Evolutionary conservation across 1,139 yeast species (phyloP).

Genomic region (Suhomyces guaymorum): DNA sequence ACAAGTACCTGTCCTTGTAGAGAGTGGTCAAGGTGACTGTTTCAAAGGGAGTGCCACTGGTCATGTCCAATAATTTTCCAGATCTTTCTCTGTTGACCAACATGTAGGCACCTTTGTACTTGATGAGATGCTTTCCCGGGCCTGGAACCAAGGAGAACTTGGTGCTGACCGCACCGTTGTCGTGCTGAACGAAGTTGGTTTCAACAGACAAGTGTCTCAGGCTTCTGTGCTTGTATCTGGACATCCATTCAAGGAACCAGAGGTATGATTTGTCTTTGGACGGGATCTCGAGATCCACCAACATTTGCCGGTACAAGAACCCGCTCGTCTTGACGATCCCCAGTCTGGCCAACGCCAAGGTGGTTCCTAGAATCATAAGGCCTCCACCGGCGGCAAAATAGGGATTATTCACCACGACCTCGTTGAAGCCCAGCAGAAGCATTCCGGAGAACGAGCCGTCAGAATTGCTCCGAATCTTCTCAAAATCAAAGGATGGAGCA

Average conservation of each 20-base stretch:
- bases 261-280: slow-evolving; percentile 89
- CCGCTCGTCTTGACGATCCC: slow-evolving; percentile 65
- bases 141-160: slow-evolving; percentile 95
- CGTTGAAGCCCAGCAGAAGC: slow-evolving; percentile 45
- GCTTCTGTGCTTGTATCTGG: slow-evolving; percentile 68
- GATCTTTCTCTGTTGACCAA: slow-evolving; percentile 87
- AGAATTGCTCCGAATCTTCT: slow-evolving; percentile 36
- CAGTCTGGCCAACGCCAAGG: slow-evolving; percentile 74
- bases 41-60: slow-evolving; percentile 92
- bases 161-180: slow-evolving; percentile 87
- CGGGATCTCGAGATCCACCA: slow-evolving; percentile 92
- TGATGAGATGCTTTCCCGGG: slow-evolving; percentile 89
- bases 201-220: slow-evolving; percentile 90
- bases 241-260: slow-evolving; percentile 98
- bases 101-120: slow-evolving; percentile 86
- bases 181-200: slow-evolving; percentile 84
- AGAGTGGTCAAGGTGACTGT: slow-evolving; percentile 90
- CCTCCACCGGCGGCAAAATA: slow-evolving; percentile 98
- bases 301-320: slow-evolving; percentile 74
- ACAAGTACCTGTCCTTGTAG: slow-evolving; percentile 74
- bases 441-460: slow-evolving; percentile 43
- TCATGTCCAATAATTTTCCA: slow-evolving; percentile 84
- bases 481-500: slow-evolving; percentile 30
- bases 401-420: slow-evolving; percentile 72
- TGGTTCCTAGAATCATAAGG: slow-evolving; percentile 88